Percentiles rank a stretch among this genome's conserved stretches.
Conservation (phyloP, 768 basidiomycete species). For the Boletus sp. region DNA sequence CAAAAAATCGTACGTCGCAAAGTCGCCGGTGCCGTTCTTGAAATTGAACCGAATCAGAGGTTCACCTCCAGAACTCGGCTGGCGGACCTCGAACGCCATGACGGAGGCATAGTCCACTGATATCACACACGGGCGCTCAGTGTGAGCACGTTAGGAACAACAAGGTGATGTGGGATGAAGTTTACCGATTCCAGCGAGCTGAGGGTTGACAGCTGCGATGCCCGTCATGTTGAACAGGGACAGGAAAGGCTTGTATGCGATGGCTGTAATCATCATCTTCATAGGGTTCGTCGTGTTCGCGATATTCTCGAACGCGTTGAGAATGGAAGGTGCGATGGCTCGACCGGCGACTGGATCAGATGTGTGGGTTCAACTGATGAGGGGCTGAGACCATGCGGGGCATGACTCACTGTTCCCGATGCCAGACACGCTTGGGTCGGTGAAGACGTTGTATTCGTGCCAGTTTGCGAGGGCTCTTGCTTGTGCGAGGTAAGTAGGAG, state of each 20-base stretch:
- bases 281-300: conserved; percentile 47
- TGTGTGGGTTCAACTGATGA: background rate
- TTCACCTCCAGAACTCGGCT: conserved; percentile 40
- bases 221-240: conserved; percentile 77
- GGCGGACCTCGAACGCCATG: conserved; percentile 57
- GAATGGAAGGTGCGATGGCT: conserved; percentile 58
- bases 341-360: conserved; percentile 56
- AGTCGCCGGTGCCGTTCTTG: conserved; percentile 60
- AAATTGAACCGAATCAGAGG: conserved; percentile 62
- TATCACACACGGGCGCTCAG: background rate
- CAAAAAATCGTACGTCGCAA: conserved; percentile 48
- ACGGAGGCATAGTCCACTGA: conserved; percentile 62
- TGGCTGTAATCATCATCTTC: conserved; percentile 55
- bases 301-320: conserved; percentile 52
- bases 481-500: conserved; percentile 48
- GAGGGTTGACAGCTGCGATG: conserved; percentile 44
- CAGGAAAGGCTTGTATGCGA: conserved; percentile 76
- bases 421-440: conserved; percentile 44
- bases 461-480: conserved; percentile 64
- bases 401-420: conserved; percentile 58
- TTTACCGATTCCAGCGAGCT: conserved; percentile 58
- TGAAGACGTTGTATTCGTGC: conserved; percentile 72
- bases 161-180: background rate
- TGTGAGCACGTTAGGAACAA: background rate
- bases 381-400: background rate